phyloP scores from a whole-genome alignment of 2,329 filamentous ascomycete genomes.

The Chrysoporthe cubensis region DNA sequence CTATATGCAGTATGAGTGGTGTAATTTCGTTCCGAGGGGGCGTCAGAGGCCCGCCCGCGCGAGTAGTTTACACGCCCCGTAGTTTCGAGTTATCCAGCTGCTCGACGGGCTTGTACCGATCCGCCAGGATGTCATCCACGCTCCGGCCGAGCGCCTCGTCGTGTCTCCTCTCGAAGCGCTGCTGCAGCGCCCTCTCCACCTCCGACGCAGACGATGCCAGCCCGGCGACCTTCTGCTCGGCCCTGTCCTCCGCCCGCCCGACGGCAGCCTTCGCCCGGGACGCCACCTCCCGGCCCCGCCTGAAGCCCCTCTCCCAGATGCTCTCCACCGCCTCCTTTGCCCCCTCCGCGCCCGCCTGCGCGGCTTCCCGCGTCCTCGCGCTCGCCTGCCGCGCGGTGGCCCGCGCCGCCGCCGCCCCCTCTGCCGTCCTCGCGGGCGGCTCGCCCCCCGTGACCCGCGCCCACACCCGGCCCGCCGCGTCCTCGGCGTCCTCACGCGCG shows the following conservation, averaged over 20 bases:
- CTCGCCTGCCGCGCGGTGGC: conserved; percentile 30
- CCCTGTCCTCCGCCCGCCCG: conserved; percentile 42
- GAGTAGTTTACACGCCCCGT: conserved; percentile 38
- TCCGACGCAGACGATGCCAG: conserved; percentile 37
- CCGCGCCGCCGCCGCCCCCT: conserved; percentile 32
- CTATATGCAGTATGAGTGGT: neutral
- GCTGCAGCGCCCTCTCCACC: conserved; percentile 53
- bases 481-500: conserved; percentile 63
- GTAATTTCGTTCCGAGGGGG: neutral
- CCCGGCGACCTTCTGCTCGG: conserved; percentile 35
- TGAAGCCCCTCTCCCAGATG: conserved; percentile 46
- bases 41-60: neutral
- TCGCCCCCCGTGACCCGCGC: conserved; percentile 40
- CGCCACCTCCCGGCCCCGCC: conserved; percentile 46
- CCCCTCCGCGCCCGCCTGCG: conserved; percentile 38
- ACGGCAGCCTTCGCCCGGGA: conserved; percentile 43
- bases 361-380: conserved; percentile 36
- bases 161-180: conserved; percentile 53
- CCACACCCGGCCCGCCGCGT: conserved; percentile 51
- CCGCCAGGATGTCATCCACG: conserved; percentile 56
- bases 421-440: conserved; percentile 41
- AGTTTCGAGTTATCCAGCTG: conserved; percentile 50
- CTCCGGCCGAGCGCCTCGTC: conserved; percentile 48
- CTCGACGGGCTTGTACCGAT: conserved; percentile 57
- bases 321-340: conserved; percentile 44